Conservation (phyloP, 192 early-diverging fungal genomes). For the Chytriomyces sp. region DNA sequence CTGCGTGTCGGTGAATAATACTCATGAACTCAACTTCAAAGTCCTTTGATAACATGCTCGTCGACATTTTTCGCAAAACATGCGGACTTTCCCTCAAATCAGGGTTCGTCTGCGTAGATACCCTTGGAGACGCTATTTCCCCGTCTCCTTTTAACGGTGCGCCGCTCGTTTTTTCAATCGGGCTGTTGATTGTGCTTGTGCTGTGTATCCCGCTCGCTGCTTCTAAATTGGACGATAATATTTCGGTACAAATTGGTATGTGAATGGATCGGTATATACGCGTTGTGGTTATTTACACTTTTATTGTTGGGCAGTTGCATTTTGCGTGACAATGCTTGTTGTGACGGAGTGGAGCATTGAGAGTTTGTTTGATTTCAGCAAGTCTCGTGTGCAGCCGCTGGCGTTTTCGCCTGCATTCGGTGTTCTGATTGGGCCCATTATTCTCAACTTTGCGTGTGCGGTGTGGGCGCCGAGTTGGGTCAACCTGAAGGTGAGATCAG, state of each 20-base stretch:
- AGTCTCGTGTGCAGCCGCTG: conserved; percentile 37
- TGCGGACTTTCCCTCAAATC: conserved; percentile 46
- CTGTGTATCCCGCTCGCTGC: conserved; percentile 52
- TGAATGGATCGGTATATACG: not conserved
- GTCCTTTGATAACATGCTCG: conserved; percentile 57
- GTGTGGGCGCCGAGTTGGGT: conserved; percentile 61
- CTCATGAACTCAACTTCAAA: not conserved
- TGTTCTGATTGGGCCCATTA: conserved; percentile 52
- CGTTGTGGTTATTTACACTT: not conserved
- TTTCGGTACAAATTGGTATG: conserved; percentile 54
- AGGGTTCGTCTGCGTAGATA: conserved; percentile 9
- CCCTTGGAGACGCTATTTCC: conserved; percentile 22
- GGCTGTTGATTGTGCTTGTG: conserved; percentile 46
- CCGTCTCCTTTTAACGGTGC: conserved; percentile 51
- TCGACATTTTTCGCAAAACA: conserved; percentile 58
- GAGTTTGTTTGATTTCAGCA: conserved; percentile 23
- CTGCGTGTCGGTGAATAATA: not conserved
- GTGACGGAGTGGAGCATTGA: conserved; percentile 51
- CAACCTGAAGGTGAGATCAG: conserved; percentile 55
- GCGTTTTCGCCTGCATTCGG: conserved; percentile 36
- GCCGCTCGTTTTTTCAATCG: conserved; percentile 52
- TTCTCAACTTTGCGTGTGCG: conserved; percentile 61
- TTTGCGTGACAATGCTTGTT: conserved; percentile 50
- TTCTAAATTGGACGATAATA: conserved; percentile 62
- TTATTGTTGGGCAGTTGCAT: conserved; percentile 37